Evolutionary conservation across 345 rosid genomes (phyloP), one percentile per base, ranked within the genome.

Genomic region (Brassica rapa): DNA sequence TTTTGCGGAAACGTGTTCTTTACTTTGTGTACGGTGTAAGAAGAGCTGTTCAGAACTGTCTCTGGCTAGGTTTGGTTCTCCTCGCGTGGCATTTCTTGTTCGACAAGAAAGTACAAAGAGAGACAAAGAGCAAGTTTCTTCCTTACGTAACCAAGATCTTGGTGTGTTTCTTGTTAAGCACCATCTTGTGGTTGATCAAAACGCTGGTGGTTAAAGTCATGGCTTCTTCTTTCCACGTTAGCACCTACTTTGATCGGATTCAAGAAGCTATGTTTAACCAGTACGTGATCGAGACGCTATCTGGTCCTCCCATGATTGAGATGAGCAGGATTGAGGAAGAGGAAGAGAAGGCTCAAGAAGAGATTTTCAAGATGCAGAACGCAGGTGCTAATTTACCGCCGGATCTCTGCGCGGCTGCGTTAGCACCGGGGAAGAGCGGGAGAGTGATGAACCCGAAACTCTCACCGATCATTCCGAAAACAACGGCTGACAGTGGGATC

Each of bases 201-300:
- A 95, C 97, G 3, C 73, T 95, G 8, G 84, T 91, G 73, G 91
- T 95, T 6, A 93, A 95, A 78, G 94, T 88, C 0, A 72, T 95
- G 4, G 98, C 99, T 3, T 94, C 96, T 3, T 89, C 94, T 0
- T 94, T 94, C 74, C 98, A 94, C 60, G 98, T 94, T 0, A 92
- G 97, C 49, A 91, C 98, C 0, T 94, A 94, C 74, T 94, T 94
- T 10, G 98, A 94, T 66, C 76, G 98, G 75, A 94, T 94, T 81
- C 98, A 90, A 72, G 98, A 92, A 11, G 84, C 98, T 0, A 23
- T 92, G 62, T 94, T 92, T 77, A 86, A 87, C 69, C 98, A 94
- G 51, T 94, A 84, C 14, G 94, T 93, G 66, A 89, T 94, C n/a
- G 96, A 86, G 82, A 88, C 91, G 3, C 76, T 94, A 0, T 91